Base-by-base conservation (phyloP, 2,329 filamentous ascomycete species). In the Hymenoscyphus repandus region DNA sequence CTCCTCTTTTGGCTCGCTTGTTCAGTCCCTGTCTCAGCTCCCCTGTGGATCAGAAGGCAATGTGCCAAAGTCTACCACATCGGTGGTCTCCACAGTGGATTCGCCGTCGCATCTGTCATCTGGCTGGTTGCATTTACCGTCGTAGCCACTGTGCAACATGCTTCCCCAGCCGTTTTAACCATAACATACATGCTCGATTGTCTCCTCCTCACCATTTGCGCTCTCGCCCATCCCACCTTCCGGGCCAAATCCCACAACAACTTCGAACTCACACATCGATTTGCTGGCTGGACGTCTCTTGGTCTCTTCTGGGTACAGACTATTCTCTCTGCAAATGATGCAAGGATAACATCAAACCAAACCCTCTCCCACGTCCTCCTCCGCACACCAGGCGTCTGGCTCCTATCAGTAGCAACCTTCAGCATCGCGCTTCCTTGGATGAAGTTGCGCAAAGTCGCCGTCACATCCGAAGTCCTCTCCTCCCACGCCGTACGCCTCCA, bases 341-440 rank as follows among this genome's bases (percentile, higher is more conserved):
- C 69, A n/a, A 63, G 69, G 15, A 64, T 66, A 17, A 51, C 65
- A 15, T 3, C 18, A 2, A 5, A 37, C 12, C 40, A 56, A 9
- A 51, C 56, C 30, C 55, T 71, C 3, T 57, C 61, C 5, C 10
- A 51, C n/a, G 62, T 66, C 36, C 63, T 83, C 9, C 45, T 77
- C 54, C 52, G 62, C 13, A 73, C 73, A 7, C 78, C 79, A 0
- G 67, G 72, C 1, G 78, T 92, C 68, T 93, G 86, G 84, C 78
- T 86, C 61, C 72, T 92, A 15, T 59, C 79, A 22, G 64, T 79
- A 41, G 82, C 83, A 41, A 88, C 86, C 1, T 61, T 75, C 37
- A 78, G 84, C 57, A 76, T 91, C 55, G 72, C 85, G 41, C 81
- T 85, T 46, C 86, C 88, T 1, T 95, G 88, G 88, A 65, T 86